A percentile compares a stretch with the other conserved stretches of the same genome.
phyloP scores from a whole-genome alignment of 345 rosid species.

The Eucalyptus sideroxylon region DNA sequence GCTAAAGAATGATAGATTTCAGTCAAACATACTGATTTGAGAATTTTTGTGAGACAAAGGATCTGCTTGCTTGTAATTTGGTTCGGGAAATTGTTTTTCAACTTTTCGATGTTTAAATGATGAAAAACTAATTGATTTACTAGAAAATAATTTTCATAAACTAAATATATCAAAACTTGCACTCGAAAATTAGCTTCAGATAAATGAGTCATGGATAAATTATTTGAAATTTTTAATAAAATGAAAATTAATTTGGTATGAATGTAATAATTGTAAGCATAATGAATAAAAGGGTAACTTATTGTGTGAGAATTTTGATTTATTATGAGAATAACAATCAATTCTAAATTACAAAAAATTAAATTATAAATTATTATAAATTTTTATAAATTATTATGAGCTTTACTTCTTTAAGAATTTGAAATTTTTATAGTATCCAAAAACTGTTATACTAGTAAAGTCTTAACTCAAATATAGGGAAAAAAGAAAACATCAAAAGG shows the following conservation, averaged over 20 bases:
- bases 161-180: too few relatives aligned
- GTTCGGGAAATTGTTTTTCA: too few relatives aligned
- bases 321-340: rapidly evolving
- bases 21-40: rapidly evolving
- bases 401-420: too few relatives aligned
- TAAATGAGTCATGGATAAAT: background rate
- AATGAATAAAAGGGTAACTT: background rate
- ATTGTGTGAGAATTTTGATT: rapidly evolving
- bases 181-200: background rate
- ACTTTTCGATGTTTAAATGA: too few relatives aligned
- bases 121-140: too few relatives aligned
- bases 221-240: background rate
- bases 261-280: background rate
- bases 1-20: background rate
- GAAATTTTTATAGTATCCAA: rapidly evolving
- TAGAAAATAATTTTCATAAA: too few relatives aligned
- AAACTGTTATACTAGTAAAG: rapidly evolving
- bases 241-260: background rate
- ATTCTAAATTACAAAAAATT: rapidly evolving
- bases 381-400: too few relatives aligned
- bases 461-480: background rate
- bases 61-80: too few relatives aligned
- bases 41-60: background rate
- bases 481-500: background rate
- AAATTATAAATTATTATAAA: too few relatives aligned